phyloP scores from a whole-genome alignment of 108 stramenopile genomes.

The Discostella pseudostelligera region DNA sequence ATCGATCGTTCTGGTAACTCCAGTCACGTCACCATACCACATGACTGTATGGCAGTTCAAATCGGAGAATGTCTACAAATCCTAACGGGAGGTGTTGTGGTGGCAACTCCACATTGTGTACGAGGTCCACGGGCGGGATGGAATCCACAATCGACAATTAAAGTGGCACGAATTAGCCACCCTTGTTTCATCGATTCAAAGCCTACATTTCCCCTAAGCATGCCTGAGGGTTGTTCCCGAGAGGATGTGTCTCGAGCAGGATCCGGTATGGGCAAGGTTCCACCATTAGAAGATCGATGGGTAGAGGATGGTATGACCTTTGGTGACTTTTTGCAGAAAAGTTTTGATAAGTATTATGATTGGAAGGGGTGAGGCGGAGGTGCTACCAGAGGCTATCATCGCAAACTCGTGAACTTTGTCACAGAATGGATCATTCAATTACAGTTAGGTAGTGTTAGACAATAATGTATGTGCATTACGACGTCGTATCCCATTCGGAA shows the following conservation, averaged over 20 bases:
- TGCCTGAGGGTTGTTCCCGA: slow-evolving; percentile 54
- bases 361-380: slow-evolving; percentile 29
- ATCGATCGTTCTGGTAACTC: slow-evolving; percentile 61
- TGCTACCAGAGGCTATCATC: neutral
- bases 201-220: slow-evolving; percentile 63
- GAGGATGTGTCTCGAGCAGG: slow-evolving; percentile 51
- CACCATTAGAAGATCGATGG: slow-evolving; percentile 76
- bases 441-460: neutral
- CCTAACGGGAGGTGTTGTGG: slow-evolving; percentile 78
- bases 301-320: slow-evolving; percentile 75
- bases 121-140: slow-evolving; percentile 48
- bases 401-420: neutral
- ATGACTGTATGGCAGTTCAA: slow-evolving; percentile 92
- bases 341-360: slow-evolving; percentile 74
- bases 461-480: neutral
- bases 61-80: slow-evolving; percentile 93
- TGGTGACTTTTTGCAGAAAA: slow-evolving; percentile 85
- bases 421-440: too few relatives aligned
- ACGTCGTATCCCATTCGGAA: neutral
- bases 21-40: slow-evolving; percentile 66
- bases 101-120: slow-evolving; percentile 93
- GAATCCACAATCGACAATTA: slow-evolving; percentile 6
- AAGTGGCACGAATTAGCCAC: slow-evolving; percentile 62
- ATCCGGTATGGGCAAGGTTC: slow-evolving; percentile 61
- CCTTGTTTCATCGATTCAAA: slow-evolving; percentile 88